phyloP scores from a whole-genome alignment of 805 yeast species.

The Zygoascus biomembranicola region DNA sequence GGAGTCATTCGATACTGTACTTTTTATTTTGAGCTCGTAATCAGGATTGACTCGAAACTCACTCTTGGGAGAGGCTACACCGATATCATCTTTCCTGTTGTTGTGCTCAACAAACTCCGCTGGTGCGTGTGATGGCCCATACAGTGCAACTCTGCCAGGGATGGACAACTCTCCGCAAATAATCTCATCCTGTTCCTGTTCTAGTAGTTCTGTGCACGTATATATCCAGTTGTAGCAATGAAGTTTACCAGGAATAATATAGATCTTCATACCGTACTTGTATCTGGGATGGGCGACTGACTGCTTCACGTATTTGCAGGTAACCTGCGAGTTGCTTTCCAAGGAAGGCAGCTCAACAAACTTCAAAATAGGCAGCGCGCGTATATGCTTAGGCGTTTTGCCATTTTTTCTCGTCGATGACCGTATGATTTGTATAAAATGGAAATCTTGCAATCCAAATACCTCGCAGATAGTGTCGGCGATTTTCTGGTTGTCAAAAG shows the following conservation, averaged over 20 bases:
- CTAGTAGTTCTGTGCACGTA: slow-evolving; percentile 5
- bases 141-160: not conserved
- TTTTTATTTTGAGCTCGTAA: not conserved
- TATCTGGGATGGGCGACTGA: slow-evolving; percentile 55
- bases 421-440: slow-evolving; percentile 16
- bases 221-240: slow-evolving; percentile 8
- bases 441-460: slow-evolving; percentile 7
- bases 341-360: slow-evolving; percentile 11
- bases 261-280: slow-evolving; percentile 56
- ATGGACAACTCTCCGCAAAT: slow-evolving; percentile 2
- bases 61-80: not conserved
- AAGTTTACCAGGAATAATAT: slow-evolving; percentile 38
- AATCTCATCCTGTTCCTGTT: slow-evolving; percentile 9
- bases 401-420: slow-evolving; percentile 7
- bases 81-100: not conserved
- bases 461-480: slow-evolving; percentile 9
- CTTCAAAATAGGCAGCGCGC: slow-evolving; percentile 13
- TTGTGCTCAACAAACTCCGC: not conserved
- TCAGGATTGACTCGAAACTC: too few relatives aligned
- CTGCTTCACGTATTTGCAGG: slow-evolving; percentile 45
- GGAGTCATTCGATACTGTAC: not conserved
- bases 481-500: slow-evolving; percentile 6
- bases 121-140: not conserved
- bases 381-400: not conserved
- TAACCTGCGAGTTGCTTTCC: slow-evolving; percentile 6